These are phyloP conservation scores for Fraxinus platypoda DNA, from an alignment of 305 asterid genomes.

Conservation along the genomic window DNA sequence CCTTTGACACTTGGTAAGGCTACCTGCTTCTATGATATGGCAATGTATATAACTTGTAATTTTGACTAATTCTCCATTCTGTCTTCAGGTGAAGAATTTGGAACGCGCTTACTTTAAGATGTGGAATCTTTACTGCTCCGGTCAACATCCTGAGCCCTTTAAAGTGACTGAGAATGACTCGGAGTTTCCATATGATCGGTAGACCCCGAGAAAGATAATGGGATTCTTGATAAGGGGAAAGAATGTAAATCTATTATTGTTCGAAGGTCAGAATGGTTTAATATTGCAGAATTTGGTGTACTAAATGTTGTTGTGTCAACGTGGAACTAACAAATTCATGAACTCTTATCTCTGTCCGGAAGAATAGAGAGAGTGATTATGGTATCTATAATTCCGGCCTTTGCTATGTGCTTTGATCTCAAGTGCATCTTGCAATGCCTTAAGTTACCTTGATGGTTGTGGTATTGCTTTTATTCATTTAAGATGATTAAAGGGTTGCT, in stretches of 20 bases:
- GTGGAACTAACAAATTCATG: not conserved
- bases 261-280: conserved; percentile 20
- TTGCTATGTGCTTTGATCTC: not conserved
- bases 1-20: not conserved
- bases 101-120: conserved; percentile 88
- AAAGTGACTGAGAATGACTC: conserved; percentile 74
- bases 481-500: not conserved
- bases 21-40: not conserved
- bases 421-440: not conserved
- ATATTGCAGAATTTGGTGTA: conserved; percentile 15
- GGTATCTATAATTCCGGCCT: not conserved
- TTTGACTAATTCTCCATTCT: not conserved
- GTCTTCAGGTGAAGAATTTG: conserved; percentile 75
- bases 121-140: conserved; percentile 91
- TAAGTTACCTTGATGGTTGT: not conserved
- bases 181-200: conserved; percentile 73
- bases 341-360: not conserved
- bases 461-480: not conserved
- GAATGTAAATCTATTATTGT: conserved; percentile 9
- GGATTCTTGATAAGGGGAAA: conserved; percentile 48
- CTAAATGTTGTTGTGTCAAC: not conserved
- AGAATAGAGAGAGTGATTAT: not conserved
- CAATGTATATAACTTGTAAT: not conserved
- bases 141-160: conserved; percentile 80
- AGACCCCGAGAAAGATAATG: conserved; percentile 28